These are phyloP conservation scores for Oryza rufipogon DNA, from an alignment of 176 grass and related monocot genomes.

Conservation along the genomic window DNA sequence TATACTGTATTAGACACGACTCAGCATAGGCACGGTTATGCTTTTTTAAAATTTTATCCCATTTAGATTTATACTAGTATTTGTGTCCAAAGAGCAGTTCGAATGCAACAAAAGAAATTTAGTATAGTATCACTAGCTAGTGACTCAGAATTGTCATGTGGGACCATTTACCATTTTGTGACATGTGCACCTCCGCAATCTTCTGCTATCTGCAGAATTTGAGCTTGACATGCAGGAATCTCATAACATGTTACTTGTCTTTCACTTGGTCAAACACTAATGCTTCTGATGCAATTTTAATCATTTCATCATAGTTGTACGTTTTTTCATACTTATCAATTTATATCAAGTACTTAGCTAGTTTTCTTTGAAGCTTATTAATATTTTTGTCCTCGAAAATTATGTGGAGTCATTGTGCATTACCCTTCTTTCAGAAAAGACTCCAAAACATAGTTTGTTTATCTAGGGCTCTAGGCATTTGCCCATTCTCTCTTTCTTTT, in stretches of 20 bases:
- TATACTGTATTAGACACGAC: not conserved
- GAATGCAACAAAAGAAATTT: not conserved
- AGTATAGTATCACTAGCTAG: conserved; percentile 14
- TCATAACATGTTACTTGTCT: conserved; percentile 29
- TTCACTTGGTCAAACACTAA: not conserved
- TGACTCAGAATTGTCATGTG: conserved; percentile 33
- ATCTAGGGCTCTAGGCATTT: not conserved
- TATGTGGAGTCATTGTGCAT: not conserved
- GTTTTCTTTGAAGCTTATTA: conserved; percentile 1
- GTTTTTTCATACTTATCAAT: not conserved
- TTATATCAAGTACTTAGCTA: not conserved
- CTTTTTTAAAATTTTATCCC: not conserved
- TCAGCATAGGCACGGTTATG: not conserved
- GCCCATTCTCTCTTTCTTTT: not conserved
- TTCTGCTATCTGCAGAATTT: conserved; percentile 29
- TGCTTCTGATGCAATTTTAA: not conserved
- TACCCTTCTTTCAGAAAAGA: not conserved
- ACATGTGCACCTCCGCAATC: conserved; percentile 25
- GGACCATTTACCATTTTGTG: conserved; percentile 5
- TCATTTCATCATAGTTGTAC: not conserved
- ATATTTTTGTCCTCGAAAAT: not conserved
- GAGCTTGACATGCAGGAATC: conserved; percentile 29
- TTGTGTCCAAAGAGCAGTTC: not conserved
- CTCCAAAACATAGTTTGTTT: conserved; percentile 5
- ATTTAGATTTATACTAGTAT: conserved; percentile 15